Evolutionary conservation across 2,329 filamentous ascomycete species (phyloP), one percentile per base, ranked within the genome.

Genomic region (Ceratocystis colombiana): DNA sequence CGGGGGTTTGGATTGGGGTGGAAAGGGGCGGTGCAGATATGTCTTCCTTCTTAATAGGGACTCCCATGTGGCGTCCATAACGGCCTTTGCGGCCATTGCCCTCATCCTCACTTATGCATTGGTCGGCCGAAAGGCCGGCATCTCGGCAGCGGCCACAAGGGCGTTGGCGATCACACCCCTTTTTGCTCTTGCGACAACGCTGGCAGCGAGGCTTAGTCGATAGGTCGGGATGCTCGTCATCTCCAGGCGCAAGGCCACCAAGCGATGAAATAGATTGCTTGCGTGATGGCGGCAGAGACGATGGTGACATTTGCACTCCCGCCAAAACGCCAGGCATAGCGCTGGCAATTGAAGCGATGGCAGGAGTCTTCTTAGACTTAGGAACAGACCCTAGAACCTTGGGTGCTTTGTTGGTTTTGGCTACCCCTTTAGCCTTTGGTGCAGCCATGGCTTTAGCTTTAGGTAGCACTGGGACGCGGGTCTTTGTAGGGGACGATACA

Each of bases 121-220:
- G 90, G 71, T 97, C 94, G 68, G 90, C 86, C 67, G 89, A 88
- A 71, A 99, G 90, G 22, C 94, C 94, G 55, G 94, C 94, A 77
- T 99, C 94, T 75, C 91, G 90, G 84, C 94, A 99, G 69, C 94
- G 86, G 66, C 91, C 90, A 73, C 94, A 99, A 33, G 94, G 94
- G 48, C 94, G 87, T 77, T 97, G 94, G 67, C 94, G 88, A 78
- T 99, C 94, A 74, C 94, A 99, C 12, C 94, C 94, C 78, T 99
- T 99, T 82, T 99, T 99, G 79, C 93, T 97, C 84, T 99, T 99
- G 72, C 94, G 88, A 81, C 94, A 99, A 67, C 94, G 88, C 76
- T 99, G 94, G 80, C 94, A 99, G 69, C 94, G 91, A 66, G 94
- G 94, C 78, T 97, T 96, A 70, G 88, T 92, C 0, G 93, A 96